Base-by-base conservation (phyloP, 495 filamentous ascomycete genomes). In the Penicillium diatomitis region DNA sequence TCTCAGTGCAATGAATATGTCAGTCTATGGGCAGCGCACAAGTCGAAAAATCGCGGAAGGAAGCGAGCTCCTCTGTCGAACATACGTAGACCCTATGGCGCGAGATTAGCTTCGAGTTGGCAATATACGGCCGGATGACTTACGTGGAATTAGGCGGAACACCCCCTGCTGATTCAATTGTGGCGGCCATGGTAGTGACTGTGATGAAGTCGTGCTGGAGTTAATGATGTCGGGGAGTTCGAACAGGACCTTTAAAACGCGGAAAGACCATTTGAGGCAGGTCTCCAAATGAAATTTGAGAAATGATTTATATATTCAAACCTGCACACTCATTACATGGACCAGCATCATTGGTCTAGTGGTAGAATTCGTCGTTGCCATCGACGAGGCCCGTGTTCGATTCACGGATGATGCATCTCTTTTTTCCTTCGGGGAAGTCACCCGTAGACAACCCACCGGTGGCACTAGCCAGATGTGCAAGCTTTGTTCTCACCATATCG, bases 321-420 rank as follows among this genome's bases (percentile, higher is more conserved):
- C 4, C 11, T 3, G 0, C 4, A 0, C 0, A 0, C 8, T 2
- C 0, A 8, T 44, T 38, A 7, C 32, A 56, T 52, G 0, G 47
- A 62, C 33, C 45, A 66, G 72, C 72, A 72, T 73, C 69, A 72
- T 72, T 76, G 73, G 73, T 76, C 71, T 76, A 76, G 73, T 76
- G 73, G 73, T 76, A 76, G 70, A 76, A 76, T 76, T 75, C 73
- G 63, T 76, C 73, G 73, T 75, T 76, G 72, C 73, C 72, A 76
- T 76, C 73, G 73, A 76, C 63, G 73, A 75, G 73, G 70, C 73
- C 71, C 72, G 73, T 70, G 73, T 76, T 76, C 73, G 73, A 76
- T 75, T 76, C 73, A 70, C 73, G 71, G 71, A 71, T 73, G 68
- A 74, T 73, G 73, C 73, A 74, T 49, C 39, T 55, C 59, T 50